These are phyloP conservation scores for Neonectria ditissima DNA, from an alignment of 2,329 filamentous ascomycete genomes.

Conservation along the genomic window DNA sequence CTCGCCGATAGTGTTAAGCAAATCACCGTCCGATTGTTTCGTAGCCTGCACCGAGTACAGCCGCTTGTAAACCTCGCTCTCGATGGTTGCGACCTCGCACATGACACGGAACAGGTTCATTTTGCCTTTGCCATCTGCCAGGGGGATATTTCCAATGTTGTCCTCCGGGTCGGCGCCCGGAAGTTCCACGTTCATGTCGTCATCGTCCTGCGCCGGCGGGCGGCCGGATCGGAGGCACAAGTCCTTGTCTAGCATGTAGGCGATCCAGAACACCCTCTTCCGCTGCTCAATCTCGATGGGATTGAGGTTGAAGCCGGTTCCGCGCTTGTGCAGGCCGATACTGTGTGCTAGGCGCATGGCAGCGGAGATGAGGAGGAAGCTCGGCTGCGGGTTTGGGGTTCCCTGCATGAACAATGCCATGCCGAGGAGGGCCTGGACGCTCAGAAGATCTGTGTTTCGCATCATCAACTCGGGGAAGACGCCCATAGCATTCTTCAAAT, in stretches of 20 bases:
- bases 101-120: conserved; percentile 95
- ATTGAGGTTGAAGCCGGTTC: conserved; percentile 92
- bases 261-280: conserved; percentile 75
- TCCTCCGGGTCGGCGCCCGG: conserved; percentile 91
- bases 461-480: conserved; percentile 93
- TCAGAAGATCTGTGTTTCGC: conserved; percentile 94
- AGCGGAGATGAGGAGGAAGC: conserved; percentile 89
- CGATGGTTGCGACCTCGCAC: conserved; percentile 91
- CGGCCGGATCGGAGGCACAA: conserved; percentile 69
- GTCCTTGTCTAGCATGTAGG: conserved; percentile 74
- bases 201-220: conserved; percentile 72
- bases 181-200: conserved; percentile 93
- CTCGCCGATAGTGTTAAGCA: conserved; percentile 95
- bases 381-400: conserved; percentile 95
- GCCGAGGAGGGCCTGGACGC: conserved; percentile 91
- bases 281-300: conserved; percentile 93
- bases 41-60: conserved; percentile 93
- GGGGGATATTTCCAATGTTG: conserved; percentile 92
- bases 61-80: conserved; percentile 92
- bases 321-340: conserved; percentile 94
- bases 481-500: conserved; percentile 96
- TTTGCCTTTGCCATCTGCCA: conserved; percentile 89
- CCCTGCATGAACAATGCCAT: conserved; percentile 97
- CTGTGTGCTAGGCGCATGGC: conserved; percentile 92
- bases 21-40: conserved; percentile 90